Evolutionary conservation across 1,139 yeast species (phyloP).

Genomic region (Suhomyces atakaporum): DNA sequence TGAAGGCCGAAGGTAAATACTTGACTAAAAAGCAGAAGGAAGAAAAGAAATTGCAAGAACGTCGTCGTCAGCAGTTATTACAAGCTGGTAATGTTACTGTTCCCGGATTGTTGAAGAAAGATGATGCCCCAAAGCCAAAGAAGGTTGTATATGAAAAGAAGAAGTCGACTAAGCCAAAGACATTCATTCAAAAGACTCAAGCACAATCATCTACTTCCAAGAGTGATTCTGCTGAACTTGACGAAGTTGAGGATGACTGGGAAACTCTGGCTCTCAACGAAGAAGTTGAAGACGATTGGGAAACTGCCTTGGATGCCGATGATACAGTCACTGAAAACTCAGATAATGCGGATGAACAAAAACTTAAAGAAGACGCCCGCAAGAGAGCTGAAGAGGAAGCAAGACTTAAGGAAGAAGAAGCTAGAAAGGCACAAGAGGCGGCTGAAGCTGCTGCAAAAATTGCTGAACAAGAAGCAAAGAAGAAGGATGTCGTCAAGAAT

Average conservation of each 20-base stretch:
- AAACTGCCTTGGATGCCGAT: conserved; percentile 35
- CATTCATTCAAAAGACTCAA: conserved; percentile 28
- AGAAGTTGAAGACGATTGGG: conserved; percentile 49
- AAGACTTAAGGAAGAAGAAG: conserved; percentile 21
- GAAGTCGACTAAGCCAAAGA: conserved; percentile 53
- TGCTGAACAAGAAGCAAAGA: conserved; percentile 34
- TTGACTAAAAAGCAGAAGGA: conserved; percentile 93
- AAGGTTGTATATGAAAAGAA: conserved; percentile 76
- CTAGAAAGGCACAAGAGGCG: conserved; percentile 22
- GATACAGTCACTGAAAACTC: conserved; percentile 30
- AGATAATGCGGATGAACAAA: conserved; percentile 27
- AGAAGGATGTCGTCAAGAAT: conserved; percentile 24
- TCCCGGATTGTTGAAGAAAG: conserved; percentile 62
- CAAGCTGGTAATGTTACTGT: conserved; percentile 73
- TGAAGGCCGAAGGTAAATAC: conserved; percentile 90
- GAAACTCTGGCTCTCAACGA: conserved; percentile 63
- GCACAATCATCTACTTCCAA: conserved; percentile 15
- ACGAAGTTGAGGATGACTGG: conserved; percentile 47
- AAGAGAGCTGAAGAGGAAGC: conserved; percentile 12
- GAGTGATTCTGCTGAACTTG: conserved; percentile 23
- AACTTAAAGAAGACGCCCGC: conserved; percentile 17
- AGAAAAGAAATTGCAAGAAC: conserved; percentile 82
- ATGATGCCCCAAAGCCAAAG: conserved; percentile 55
- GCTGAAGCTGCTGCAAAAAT: conserved; percentile 23
- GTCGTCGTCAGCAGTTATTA: conserved; percentile 84